These are phyloP conservation scores for Microbotryomycetes sp. DNA, from an alignment of 1,284 basidiomycete genomes.

Conservation along the genomic window DNA sequence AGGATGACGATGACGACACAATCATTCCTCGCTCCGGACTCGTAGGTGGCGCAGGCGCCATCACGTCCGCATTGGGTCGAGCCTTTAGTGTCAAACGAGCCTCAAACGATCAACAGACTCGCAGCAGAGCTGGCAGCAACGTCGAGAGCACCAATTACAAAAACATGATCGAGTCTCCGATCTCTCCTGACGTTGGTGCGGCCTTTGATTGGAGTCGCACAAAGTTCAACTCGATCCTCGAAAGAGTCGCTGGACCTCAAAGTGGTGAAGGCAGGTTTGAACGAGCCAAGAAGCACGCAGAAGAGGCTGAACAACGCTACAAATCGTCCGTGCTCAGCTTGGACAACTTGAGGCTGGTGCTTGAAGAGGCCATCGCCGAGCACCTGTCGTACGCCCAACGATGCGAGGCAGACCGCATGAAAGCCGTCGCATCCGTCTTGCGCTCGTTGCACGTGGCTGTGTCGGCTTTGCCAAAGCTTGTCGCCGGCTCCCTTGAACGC, in stretches of 20 bases:
- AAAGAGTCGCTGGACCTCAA: conserved; percentile 21
- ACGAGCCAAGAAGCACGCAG: conserved; percentile 22
- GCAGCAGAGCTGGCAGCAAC: too few species aligned
- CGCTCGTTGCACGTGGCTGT: conserved; percentile 16
- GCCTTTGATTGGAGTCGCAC: background rate
- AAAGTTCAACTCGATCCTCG: conserved; percentile 18
- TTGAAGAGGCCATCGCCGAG: conserved; percentile 29
- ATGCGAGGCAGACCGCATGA: conserved; percentile 33
- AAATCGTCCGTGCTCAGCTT: conserved; percentile 11
- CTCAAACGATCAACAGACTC: too few species aligned
- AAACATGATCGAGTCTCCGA: background rate
- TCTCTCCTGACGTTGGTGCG: background rate
- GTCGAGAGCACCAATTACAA: background rate
- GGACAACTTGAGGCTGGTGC: conserved; percentile 20
- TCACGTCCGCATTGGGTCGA: background rate
- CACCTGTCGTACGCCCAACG: conserved; percentile 31
- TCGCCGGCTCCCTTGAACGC: conserved; percentile 8
- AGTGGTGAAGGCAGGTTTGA: conserved; percentile 18
- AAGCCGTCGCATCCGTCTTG: conserved; percentile 29
- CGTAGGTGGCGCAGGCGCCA: background rate
- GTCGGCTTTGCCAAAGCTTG: conserved; percentile 9
- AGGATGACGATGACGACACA: conserved; percentile 26
- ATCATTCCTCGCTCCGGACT: background rate
- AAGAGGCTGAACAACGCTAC: conserved; percentile 29
- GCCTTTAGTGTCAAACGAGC: background rate